Base-by-base conservation (phyloP, 768 basidiomycete genomes). In the Lyophyllum atratum region DNA sequence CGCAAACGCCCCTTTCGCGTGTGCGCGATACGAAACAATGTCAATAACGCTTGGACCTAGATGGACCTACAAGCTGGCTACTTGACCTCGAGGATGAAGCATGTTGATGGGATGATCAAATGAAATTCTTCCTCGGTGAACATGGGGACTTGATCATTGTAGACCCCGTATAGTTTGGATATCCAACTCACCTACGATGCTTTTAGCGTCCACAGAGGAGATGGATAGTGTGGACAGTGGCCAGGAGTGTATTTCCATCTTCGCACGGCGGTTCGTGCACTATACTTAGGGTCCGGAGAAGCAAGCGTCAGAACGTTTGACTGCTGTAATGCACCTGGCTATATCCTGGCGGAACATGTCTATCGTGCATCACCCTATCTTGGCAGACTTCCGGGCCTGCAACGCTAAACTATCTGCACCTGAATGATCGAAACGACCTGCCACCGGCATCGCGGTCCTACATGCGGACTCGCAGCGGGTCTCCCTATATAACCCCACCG, bases 361-460 rank as follows among this genome's bases (percentile, higher is more conserved):
- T 33, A 34, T 49, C 37, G 29, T 21, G 47, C 43, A 14, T 42
- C 3, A 26, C 29, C 17, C 24, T 37, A 50, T 45, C 39, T 15
- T 12, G 43, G n/a, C 28, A 52, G 26, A 56, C n/a, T 48, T 55
- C 22, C 48, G 9, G 26, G 34, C 44, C 46, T 49, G 39, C 52
- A 21, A 33, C 12, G 19, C 24, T 53, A 43, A 54, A 46, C 57
- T 53, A 39, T 58, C 56, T 49, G 58, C 53, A 55, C 48, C 58
- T 49, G 29, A 40, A 26, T 42, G 40, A 53, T 54, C 52, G 49
- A 25, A 29, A 56, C 11, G 10, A 48, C 59, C 52, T 61, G 52
- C 56, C 50, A 49, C 58, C 58, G 63, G 65, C 54, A 56, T 58
- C 40, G 59, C 61, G 59, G 62, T 42, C 60, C 54, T 62, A 50